Conservation (phyloP, 2,329 filamentous ascomycete species). For the Intubia oerlemansii region DNA sequence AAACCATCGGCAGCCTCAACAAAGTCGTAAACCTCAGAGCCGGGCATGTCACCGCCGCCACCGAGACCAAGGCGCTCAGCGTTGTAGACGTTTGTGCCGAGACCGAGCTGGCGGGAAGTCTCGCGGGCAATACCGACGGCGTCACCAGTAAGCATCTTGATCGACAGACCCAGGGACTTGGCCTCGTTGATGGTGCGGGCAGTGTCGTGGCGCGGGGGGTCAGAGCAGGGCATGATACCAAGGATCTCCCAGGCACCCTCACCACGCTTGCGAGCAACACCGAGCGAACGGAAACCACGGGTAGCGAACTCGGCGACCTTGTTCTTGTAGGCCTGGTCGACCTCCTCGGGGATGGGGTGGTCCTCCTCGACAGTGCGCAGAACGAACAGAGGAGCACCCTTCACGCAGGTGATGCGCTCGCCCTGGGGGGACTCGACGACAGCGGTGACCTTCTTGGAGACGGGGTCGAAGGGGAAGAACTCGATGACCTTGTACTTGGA, state of each 20-base stretch:
- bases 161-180: slow-evolving; percentile 67
- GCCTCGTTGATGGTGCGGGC: slow-evolving; percentile 79
- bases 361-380: slow-evolving; percentile 76
- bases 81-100: slow-evolving; percentile 86
- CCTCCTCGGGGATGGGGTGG: slow-evolving; percentile 52
- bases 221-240: slow-evolving; percentile 85
- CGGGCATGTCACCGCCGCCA: slow-evolving; percentile 79
- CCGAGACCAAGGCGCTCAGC: slow-evolving; percentile 80
- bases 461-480: slow-evolving; percentile 77
- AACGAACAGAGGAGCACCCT: slow-evolving; percentile 76
- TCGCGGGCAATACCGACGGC: slow-evolving; percentile 84
- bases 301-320: slow-evolving; percentile 81
- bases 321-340: slow-evolving; percentile 75
- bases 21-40: slow-evolving; percentile 87
- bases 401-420: slow-evolving; percentile 72
- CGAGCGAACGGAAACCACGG: slow-evolving; percentile 84
- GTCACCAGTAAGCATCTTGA: slow-evolving; percentile 94
- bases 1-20: slow-evolving; percentile 90
- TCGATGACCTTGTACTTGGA: slow-evolving; percentile 69
- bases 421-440: slow-evolving; percentile 67
- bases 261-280: slow-evolving; percentile 76
- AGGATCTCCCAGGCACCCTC: slow-evolving; percentile 74
- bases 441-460: slow-evolving; percentile 81
- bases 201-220: slow-evolving; percentile 79
- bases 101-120: slow-evolving; percentile 75